Percentiles rank a stretch among this genome's conserved stretches.
Conservation (phyloP, 2,329 filamentous ascomycete species). For the Blastomyces gilchristii region DNA sequence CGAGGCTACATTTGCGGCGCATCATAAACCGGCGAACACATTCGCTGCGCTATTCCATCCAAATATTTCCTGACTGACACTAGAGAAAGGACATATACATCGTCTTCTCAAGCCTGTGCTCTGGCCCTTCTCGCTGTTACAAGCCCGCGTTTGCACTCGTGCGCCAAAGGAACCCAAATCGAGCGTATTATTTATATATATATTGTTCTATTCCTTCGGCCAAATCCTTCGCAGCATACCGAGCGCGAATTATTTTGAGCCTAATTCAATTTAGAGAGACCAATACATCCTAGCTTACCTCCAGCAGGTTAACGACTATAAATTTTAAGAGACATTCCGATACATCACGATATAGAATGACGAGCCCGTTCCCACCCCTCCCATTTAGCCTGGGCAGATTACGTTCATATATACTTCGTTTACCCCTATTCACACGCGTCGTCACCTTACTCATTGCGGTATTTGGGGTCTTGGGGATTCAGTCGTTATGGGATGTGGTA, state of each 20-base stretch:
- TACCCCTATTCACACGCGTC: slow-evolving; percentile 77
- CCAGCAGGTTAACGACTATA: background rate
- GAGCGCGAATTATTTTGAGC: background rate
- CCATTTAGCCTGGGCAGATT: slow-evolving; percentile 62
- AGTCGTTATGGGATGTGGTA: slow-evolving; percentile 59
- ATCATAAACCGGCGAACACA: background rate
- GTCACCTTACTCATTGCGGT: slow-evolving; percentile 56
- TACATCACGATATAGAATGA: slow-evolving; percentile 27
- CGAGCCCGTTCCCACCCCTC: slow-evolving; percentile 41
- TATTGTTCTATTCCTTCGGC: background rate
- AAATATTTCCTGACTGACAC: background rate
- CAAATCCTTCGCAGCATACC: background rate
- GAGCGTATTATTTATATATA: background rate
- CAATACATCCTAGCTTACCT: background rate
- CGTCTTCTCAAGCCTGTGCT: background rate
- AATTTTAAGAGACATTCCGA: background rate
- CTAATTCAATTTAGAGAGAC: background rate
- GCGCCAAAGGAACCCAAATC: background rate
- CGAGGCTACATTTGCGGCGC: background rate
- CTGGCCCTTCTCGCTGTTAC: background rate
- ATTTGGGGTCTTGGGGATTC: slow-evolving; percentile 60
- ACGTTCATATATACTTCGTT: slow-evolving; percentile 68
- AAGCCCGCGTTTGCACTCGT: background rate
- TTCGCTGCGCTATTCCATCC: background rate
- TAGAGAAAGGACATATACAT: background rate